phyloP scores from a whole-genome alignment of 139 green algal genomes.

The Micractinium conductrix region DNA sequence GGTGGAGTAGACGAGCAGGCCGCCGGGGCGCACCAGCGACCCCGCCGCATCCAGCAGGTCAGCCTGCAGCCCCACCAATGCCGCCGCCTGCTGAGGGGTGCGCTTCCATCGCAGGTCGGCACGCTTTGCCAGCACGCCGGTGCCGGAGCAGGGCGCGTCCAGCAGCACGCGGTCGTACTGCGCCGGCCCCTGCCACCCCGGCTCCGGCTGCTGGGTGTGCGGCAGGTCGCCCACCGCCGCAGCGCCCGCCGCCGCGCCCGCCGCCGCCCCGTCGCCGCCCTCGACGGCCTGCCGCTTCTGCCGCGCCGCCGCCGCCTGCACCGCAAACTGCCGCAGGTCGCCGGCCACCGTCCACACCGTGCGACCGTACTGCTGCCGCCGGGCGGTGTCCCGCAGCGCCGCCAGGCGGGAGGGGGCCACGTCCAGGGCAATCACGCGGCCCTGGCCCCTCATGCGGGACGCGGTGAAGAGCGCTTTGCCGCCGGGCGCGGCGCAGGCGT shows the following conservation, averaged over 20 bases:
- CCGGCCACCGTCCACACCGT: constrained; percentile 28
- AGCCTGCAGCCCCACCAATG: constrained; percentile 51
- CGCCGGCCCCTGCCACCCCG: neutral
- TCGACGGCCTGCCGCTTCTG: neutral
- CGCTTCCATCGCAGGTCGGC: constrained; percentile 91
- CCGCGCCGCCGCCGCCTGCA: neutral
- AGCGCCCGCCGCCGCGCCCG: neutral
- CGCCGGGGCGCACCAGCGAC: constrained; percentile 75
- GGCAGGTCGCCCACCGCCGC: neutral
- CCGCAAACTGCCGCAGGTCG: constrained; percentile 48
- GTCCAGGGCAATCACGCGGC: constrained; percentile 68
- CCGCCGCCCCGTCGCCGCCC: neutral
- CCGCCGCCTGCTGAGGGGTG: constrained; percentile 43
- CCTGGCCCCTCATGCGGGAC: constrained; percentile 64
- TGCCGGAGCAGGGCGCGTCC: constrained; percentile 91
- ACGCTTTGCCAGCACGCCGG: constrained; percentile 86
- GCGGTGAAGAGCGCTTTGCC: constrained; percentile 90
- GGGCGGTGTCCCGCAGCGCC: constrained; percentile 44
- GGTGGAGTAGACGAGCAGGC: constrained; percentile 91
- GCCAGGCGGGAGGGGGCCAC: constrained; percentile 36
- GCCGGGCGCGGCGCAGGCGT: constrained; percentile 90
- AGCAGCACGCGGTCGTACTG: constrained; percentile 87
- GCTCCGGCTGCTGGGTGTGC: neutral
- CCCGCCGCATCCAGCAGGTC: constrained; percentile 77
- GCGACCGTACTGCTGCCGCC: constrained; percentile 27